Evolutionary conservation across 2,329 filamentous ascomycete genomes (phyloP).

Genomic region (Colletotrichum gigasporum): DNA sequence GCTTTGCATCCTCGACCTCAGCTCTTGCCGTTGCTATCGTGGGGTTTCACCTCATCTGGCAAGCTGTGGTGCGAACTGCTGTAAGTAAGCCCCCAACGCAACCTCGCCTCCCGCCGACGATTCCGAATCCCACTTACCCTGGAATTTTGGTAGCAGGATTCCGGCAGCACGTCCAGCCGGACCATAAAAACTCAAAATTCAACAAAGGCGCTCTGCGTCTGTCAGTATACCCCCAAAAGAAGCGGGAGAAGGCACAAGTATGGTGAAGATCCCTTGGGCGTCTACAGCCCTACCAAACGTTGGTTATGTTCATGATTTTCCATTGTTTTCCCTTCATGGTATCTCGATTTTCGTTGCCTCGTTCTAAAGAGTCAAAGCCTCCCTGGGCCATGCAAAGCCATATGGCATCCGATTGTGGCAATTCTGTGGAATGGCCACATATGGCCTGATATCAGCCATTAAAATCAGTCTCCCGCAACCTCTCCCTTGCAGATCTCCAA

Average conservation of each 20-base stretch:
- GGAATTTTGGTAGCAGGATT: not conserved
- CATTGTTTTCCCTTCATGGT: conserved; percentile 31
- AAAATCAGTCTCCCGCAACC: not conserved
- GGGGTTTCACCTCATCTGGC: not conserved
- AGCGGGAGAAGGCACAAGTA: not conserved
- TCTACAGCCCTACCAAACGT: not conserved
- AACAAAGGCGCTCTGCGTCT: not conserved
- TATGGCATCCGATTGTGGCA: conserved; percentile 6
- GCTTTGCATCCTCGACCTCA: not conserved
- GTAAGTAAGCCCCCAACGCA: conserved; percentile 9
- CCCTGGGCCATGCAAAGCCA: conserved; percentile 9
- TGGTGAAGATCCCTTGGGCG: not conserved
- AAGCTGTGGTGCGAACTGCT: not conserved
- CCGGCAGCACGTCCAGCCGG: not conserved
- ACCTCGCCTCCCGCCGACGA: not conserved
- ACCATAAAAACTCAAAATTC: not conserved
- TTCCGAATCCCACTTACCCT: not conserved
- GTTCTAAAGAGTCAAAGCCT: conserved; percentile 1
- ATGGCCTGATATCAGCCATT: not conserved
- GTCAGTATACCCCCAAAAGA: not conserved
- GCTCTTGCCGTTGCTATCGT: not conserved
- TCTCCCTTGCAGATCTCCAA: not conserved
- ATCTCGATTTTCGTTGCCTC: conserved; percentile 29
- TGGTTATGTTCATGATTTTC: not conserved
- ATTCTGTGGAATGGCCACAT: not conserved